Base-by-base conservation (phyloP, 2,329 filamentous ascomycete genomes). In the Setomelanomma holmii region DNA sequence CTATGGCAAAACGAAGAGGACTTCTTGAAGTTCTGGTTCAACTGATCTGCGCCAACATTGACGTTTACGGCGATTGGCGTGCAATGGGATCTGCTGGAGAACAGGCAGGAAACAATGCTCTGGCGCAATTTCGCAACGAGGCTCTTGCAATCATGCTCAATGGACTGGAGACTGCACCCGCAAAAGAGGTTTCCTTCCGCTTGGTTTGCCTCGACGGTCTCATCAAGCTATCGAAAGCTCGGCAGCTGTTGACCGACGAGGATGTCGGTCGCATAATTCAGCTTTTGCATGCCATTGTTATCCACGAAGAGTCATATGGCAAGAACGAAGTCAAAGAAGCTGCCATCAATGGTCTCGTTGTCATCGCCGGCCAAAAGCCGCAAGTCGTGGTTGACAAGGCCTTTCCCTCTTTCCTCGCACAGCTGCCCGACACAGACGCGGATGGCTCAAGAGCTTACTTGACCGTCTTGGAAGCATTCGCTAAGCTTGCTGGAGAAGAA, bases 331-430 rank as follows among this genome's bases (percentile, higher is more conserved):
- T 87, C 27, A 84, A 84, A 56, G 78, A 81, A 52, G 80, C 83
- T 55, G 84, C 86, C 5, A 83, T 88, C 53, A 73, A 77, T 27
- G 80, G 82, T 20, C 77, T 89, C 39, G 79, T 84, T 4, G 81
- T 86, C 27, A 80, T 89, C 36, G 86, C 86, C 5, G 82, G 82
- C 53, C 79, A 85, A 53, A 86, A 86, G 61, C 84, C 86, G 16
- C 79, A 82, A 40, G 73, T 86, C 10, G 84, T 89, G 22, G 82
- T 87, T 62, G 82, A 87, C 40, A 85, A 86, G 50, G 85, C 86
- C 0, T 85, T 89, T 61, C 86, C 86, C 21, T 83, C 84, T 4
- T 87, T 89, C 65, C 80, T 89, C 71, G 85, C 86, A 3, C 82
- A 83, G 34, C 72, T 89, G 3, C 87, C 86, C 1, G 86, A 86